Conservation (phyloP, 768 basidiomycete species). For the Amanita pseudoporphyria region DNA sequence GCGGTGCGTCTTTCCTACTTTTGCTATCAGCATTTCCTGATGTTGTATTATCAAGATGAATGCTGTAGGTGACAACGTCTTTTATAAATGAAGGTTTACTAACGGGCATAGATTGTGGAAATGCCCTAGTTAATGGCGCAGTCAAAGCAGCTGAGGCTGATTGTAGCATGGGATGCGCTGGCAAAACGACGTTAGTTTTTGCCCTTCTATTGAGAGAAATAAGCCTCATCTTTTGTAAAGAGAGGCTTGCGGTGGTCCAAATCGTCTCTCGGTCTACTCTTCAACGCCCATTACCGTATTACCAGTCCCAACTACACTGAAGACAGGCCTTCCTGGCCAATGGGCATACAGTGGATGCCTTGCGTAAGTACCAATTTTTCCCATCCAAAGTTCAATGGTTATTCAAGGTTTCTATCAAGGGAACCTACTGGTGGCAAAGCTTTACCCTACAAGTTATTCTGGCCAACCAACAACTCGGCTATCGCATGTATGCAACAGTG, state of each 20-base stretch:
- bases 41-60: conserved; percentile 24
- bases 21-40: background rate
- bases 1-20: conserved; percentile 27
- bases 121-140: conserved; percentile 54
- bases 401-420: conserved; percentile 20
- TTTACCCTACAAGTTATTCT: conserved; percentile 53
- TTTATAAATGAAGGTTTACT: background rate
- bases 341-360: conserved; percentile 65
- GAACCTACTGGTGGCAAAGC: conserved; percentile 36
- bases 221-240: conserved; percentile 20
- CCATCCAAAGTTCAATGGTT: background rate
- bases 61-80: conserved; percentile 31
- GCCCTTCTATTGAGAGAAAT: background rate
- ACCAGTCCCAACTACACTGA: conserved; percentile 50
- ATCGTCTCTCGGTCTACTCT: conserved; percentile 62
- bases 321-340: conserved; percentile 47
- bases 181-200: conserved; percentile 41
- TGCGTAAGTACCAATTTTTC: conserved; percentile 28
- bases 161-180: conserved; percentile 72
- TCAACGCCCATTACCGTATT: conserved; percentile 41
- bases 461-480: conserved; percentile 53
- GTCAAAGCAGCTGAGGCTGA: conserved; percentile 33
- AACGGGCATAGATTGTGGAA: conserved; percentile 51
- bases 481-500: conserved; percentile 60
- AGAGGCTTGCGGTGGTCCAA: conserved; percentile 65